These are phyloP conservation scores for Xanthoceras sorbifolium DNA, from an alignment of 345 rosid genomes.

Conservation along the genomic window DNA sequence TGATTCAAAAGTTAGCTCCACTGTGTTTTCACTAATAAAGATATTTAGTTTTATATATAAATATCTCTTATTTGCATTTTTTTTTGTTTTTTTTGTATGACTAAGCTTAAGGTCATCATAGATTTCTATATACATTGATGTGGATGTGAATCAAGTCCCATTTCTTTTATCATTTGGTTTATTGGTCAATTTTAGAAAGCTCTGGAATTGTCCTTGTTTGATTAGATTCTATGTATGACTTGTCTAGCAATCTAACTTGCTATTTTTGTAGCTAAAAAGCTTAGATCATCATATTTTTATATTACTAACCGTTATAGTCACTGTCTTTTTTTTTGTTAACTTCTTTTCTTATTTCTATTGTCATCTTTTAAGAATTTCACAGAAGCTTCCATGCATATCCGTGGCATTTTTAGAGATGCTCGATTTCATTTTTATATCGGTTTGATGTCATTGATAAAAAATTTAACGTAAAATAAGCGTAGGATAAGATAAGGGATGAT, in stretches of 20 bases:
- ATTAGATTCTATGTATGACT: background rate
- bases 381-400: background rate
- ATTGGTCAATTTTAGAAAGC: background rate
- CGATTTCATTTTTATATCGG: too few relatives aligned
- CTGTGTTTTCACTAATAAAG: background rate
- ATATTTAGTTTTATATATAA: background rate
- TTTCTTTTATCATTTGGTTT: background rate
- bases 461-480: too few relatives aligned
- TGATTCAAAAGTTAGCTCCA: background rate
- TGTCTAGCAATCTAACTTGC: background rate
- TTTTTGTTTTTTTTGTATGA: background rate
- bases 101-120: background rate
- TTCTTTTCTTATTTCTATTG: background rate
- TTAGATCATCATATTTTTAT: background rate
- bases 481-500: too few relatives aligned
- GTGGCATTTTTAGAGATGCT: background rate
- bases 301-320: background rate
- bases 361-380: background rate
- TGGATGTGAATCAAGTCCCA: background rate
- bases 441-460: too few relatives aligned
- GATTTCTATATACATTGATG: background rate
- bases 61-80: background rate
- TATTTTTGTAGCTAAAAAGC: background rate
- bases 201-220: background rate
- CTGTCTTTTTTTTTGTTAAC: background rate